A percentile compares a stretch with the other conserved stretches of the same genome.
Conservation (phyloP, 371 early-diverging fungal genomes). For the Dinochytrium kinnereticum region DNA sequence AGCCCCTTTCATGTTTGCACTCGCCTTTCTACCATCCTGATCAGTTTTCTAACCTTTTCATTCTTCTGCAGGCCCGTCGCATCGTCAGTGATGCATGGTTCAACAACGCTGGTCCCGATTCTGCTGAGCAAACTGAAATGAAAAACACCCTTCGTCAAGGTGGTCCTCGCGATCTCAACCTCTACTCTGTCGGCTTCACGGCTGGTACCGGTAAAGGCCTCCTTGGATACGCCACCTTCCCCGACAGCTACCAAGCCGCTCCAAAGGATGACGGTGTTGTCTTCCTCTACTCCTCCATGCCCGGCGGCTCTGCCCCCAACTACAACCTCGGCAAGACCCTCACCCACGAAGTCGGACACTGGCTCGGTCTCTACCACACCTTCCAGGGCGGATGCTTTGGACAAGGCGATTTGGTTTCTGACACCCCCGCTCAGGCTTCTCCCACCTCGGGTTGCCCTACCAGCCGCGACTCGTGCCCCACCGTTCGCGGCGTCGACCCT, state of each 20-base stretch:
- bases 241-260: slow-evolving; percentile 7
- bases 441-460: slow-evolving; percentile 26
- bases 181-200: slow-evolving; percentile 26
- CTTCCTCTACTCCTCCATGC: slow-evolving; percentile 22
- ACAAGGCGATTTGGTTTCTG: slow-evolving; percentile 22
- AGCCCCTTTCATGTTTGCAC: not conserved
- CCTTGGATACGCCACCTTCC: slow-evolving; percentile 28
- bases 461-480: slow-evolving; percentile 18
- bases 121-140: slow-evolving; percentile 14
- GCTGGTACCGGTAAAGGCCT: slow-evolving; percentile 14
- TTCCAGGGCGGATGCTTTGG: slow-evolving; percentile 32
- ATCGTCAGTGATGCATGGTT: slow-evolving; percentile 15
- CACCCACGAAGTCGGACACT: slow-evolving; percentile 36
- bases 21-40: too few relatives aligned
- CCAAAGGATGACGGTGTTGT: slow-evolving; percentile 31
- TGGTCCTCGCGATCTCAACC: slow-evolving; percentile 7
- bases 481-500: slow-evolving; percentile 17
- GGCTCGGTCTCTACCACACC: slow-evolving; percentile 35
- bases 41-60: too few relatives aligned
- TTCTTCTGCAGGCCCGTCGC: slow-evolving; percentile 11
- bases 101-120: not conserved
- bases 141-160: slow-evolving; percentile 16
- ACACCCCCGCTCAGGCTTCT: slow-evolving; percentile 30
- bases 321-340: slow-evolving; percentile 31
- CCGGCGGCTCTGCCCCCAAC: slow-evolving; percentile 8